Base-by-base conservation (phyloP, 1,284 basidiomycete species). In the Cryptococcus neoformans region DNA sequence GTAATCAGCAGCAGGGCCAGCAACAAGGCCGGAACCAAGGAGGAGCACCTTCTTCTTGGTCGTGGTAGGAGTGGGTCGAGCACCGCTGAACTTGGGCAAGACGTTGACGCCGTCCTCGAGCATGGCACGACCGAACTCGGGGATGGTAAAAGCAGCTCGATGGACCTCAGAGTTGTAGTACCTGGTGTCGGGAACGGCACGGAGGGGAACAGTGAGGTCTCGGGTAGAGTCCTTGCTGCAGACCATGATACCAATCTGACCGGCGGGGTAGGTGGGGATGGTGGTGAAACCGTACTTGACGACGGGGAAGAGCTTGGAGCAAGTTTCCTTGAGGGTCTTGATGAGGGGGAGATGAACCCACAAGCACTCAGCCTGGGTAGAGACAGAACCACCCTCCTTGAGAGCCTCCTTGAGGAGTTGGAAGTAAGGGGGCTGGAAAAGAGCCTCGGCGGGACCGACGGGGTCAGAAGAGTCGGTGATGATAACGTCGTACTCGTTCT, bases 401-500 rank as follows among this genome's bases (percentile, higher is more conserved):
- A 99, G 85, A 0, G 95, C 91, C 66, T 91, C 87, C 74, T 92
- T 85, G 61, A 99, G 85, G 50, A 99, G 86, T 74, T 92, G 85
- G 81, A 98, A 99, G 85, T 97, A 99, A 1, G 94, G 90, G 77
- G 93, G 90, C 80, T 99, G 85, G 84, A 99, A 99, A 65, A 99
- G 87, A 35, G 90, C 86, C 21, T 21, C 21, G 21, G 21, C 21
- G 21, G 95, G 95, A 44, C 96, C 95, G 59, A 97, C 93, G 49
- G 96, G 95, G 79, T 99, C 96, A 28, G 94, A 98, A 41, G 94
- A 98, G 79, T 99, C 95, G 64, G 92, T 99, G 81, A 99, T 90
- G 82, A 99, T 98, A 64, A 91, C 92, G 75, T 99, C 95, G 85
- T 97, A 99, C 62, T 88, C 87, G 63, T 87, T 83, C 70, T 89